These are phyloP conservation scores for Inosperma sp. DNA, from an alignment of 768 basidiomycete species.

Conservation along the genomic window DNA sequence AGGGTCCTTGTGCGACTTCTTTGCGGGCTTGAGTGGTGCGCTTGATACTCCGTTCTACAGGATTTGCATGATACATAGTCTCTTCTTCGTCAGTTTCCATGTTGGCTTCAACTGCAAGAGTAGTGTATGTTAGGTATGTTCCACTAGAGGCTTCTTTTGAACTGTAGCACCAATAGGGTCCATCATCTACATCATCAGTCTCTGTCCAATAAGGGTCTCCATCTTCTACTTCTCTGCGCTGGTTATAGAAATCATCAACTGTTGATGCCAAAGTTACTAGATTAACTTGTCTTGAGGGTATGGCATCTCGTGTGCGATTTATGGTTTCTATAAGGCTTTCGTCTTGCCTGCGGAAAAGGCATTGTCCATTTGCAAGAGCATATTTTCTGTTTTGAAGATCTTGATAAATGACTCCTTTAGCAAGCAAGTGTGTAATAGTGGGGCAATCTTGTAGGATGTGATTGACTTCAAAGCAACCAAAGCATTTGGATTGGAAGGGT, in stretches of 20 bases:
- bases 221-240: neutral
- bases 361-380: neutral
- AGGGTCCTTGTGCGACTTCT: neutral
- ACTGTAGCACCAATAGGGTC: neutral
- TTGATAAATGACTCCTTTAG: neutral
- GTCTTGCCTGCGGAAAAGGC: neutral
- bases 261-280: neutral
- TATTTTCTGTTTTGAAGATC: neutral
- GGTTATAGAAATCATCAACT: neutral
- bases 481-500: neutral
- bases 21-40: neutral
- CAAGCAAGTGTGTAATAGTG: slow-evolving; percentile 4
- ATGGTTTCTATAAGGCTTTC: neutral
- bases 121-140: too few relatives aligned
- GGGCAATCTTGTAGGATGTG: slow-evolving; percentile 9
- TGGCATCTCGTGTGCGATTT: neutral
- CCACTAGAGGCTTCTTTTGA: too few relatives aligned
- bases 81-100: neutral
- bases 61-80: neutral
- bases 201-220: too few relatives aligned
- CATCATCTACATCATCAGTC: neutral
- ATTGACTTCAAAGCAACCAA: slow-evolving; percentile 7
- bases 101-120: neutral
- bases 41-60: neutral
- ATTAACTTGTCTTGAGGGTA: neutral